Percentiles rank a stretch among this genome's conserved stretches.
Conservation (phyloP, 768 basidiomycete genomes). For the Pleurotus ostreatus region DNA sequence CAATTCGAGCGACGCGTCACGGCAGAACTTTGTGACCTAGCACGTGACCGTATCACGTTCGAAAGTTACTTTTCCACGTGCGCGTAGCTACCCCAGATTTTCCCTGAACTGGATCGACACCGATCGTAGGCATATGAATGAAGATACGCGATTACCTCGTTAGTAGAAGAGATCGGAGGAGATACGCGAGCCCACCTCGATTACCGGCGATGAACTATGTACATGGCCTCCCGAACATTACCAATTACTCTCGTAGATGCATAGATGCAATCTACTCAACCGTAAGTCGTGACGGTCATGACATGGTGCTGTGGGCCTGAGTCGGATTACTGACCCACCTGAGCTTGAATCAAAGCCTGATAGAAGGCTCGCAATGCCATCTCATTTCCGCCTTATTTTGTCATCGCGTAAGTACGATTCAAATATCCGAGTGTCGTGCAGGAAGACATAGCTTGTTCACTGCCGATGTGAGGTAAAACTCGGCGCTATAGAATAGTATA, state of each 20-base stretch:
- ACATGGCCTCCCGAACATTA: no score
- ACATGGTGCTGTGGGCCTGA: no score
- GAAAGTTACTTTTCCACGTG: not conserved
- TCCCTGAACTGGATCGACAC: not conserved
- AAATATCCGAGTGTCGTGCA: not conserved
- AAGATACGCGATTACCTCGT: conserved; percentile 2
- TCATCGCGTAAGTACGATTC: not conserved
- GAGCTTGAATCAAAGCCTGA: not conserved
- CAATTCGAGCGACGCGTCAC: not conserved
- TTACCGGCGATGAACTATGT: no score
- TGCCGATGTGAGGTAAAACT: not conserved
- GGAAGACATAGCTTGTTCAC: no score
- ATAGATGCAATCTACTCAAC: no score
- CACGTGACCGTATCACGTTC: not conserved
- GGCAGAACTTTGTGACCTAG: not conserved
- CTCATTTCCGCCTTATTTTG: not conserved
- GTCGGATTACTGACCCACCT: no score
- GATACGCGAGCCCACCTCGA: no score
- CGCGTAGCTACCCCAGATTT: not conserved
- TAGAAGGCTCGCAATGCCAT: not conserved
- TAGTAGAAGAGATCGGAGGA: no score
- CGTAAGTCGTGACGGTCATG: no score
- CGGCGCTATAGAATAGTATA: not conserved
- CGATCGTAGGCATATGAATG: not conserved
- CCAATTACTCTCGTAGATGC: no score